Base-by-base conservation (phyloP, 176 grass and related monocot genomes). In the Melocanna baccifera region DNA sequence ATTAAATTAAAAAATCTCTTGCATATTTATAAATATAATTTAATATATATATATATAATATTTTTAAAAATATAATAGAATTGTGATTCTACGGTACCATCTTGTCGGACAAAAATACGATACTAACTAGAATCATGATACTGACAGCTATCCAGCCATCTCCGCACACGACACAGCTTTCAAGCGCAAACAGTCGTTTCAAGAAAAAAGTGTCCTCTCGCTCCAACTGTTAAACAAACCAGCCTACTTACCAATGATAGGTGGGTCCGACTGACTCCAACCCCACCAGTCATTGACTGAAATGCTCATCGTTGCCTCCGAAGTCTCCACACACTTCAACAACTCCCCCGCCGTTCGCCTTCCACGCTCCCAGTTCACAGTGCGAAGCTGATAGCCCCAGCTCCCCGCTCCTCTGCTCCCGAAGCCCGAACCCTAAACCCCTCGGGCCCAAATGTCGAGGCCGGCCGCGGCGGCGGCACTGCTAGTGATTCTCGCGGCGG, bases 341-440 rank as follows among this genome's bases (percentile, higher is more conserved):
- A 1, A 34, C 76, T 5, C 39, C 29, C 22, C 51, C 65, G 50
- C 71, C 26, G 5, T 25, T 25, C 51, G 12, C 37, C 16, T 19
- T 3, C 32, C 32, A 32, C 32, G 32, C 32, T 16, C 58, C 48
- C 36, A 9, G 67, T 47, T 69, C 69, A 67, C 46, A 41, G 65
- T 22, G 26, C 40, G 13, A 48, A 43, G 52, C 63, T 1, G 14
- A 57, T 19, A 86, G 53, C 71, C 73, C 83, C 15, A 66, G 73
- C 79, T 20, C 57, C 34, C 64, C 45, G 11, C 59, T n/a, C 20
- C 76, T 7, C 12, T 80, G 51, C 12, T 12, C 12, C 37, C 28
- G 22, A 83, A 30, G 16, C 59, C 59, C 67, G 61, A 87, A 83
- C 88, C 84, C 88, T 87, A 79, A 79, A 68, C 80, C 84, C 40